Evolutionary conservation across 139 green algal genomes (phyloP).

Genomic region (Trebouxia sp.): DNA sequence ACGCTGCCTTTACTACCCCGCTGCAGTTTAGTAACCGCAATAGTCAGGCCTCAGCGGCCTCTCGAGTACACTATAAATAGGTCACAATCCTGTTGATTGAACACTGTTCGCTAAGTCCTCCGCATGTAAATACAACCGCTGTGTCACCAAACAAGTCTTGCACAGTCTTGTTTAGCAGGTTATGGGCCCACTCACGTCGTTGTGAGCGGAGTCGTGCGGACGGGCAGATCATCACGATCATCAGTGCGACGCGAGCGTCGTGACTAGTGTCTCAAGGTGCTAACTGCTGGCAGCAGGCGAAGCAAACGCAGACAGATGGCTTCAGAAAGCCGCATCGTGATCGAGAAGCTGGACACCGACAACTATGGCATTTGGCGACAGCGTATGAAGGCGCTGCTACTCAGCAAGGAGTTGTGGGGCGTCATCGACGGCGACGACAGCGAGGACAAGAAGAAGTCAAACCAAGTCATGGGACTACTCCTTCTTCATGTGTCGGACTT

Average conservation of each 20-base stretch:
- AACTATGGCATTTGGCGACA: not conserved
- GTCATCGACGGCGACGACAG: too few species aligned
- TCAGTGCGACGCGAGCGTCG: not conserved
- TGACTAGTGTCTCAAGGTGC: not conserved
- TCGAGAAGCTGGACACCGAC: not conserved
- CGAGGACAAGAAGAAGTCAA: too few species aligned
- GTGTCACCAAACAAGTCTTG: too few species aligned
- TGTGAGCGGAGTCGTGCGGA: not conserved
- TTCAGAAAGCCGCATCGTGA: not conserved
- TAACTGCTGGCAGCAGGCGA: not conserved
- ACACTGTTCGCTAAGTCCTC: too few species aligned
- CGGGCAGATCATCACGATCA: not conserved
- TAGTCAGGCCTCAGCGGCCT: too few species aligned
- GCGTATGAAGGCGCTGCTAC: not conserved
- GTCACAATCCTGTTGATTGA: too few species aligned
- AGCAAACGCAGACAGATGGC: not conserved
- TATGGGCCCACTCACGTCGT: not conserved
- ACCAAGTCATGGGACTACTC: too few species aligned
- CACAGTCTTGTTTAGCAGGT: constrained; percentile 12
- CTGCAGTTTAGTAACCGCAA: too few species aligned
- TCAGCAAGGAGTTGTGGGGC: not conserved
- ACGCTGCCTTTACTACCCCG: too few species aligned
- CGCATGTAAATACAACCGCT: too few species aligned
- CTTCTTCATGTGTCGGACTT: too few species aligned
- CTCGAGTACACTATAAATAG: too few species aligned